These are phyloP conservation scores for Myxozyma monticola DNA, from an alignment of 805 yeast genomes.

Conservation along the genomic window DNA sequence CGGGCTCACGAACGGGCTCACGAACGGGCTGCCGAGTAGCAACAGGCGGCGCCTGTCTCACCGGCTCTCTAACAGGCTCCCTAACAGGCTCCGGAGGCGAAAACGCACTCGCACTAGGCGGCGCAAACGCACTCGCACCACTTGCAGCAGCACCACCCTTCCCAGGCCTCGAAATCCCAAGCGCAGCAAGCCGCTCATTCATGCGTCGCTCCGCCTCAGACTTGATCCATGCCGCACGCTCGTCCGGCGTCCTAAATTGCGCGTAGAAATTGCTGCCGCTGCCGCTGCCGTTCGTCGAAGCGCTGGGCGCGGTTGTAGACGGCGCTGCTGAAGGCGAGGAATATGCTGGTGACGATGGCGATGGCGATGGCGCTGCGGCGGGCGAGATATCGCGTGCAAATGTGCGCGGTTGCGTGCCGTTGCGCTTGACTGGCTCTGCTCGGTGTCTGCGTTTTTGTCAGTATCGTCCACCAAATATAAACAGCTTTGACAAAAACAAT, in stretches of 20 bases:
- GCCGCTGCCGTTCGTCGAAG: conserved; percentile 26
- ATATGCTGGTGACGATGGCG: conserved; percentile 1
- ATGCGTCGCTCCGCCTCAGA: conserved; percentile 79
- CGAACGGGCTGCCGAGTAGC: conserved; percentile 12
- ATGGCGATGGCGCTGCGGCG: neutral
- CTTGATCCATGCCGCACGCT: conserved; percentile 75
- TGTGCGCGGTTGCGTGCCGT: neutral
- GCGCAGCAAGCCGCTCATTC: conserved; percentile 79
- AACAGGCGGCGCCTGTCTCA: conserved; percentile 7
- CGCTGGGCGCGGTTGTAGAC: conserved; percentile 15
- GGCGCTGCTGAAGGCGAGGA: conserved; percentile 4
- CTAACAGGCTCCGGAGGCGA: neutral
- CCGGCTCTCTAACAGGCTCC: neutral
- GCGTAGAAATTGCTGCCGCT: conserved; percentile 18
- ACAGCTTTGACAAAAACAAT: too few species aligned
- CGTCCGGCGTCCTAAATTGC: conserved; percentile 53
- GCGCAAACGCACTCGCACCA: conserved; percentile 27
- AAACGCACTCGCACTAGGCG: conserved; percentile 10
- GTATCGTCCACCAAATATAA: too few species aligned
- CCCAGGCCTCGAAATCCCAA: conserved; percentile 54
- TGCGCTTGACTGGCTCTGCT: neutral
- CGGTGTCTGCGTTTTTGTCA: neutral
- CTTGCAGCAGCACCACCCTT: conserved; percentile 5
- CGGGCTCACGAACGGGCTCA: too few species aligned
- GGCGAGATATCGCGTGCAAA: neutral